Evolutionary conservation across 2,329 filamentous ascomycete genomes (phyloP), one percentile per base, ranked within the genome.

Genomic region (Claviceps sp.): DNA sequence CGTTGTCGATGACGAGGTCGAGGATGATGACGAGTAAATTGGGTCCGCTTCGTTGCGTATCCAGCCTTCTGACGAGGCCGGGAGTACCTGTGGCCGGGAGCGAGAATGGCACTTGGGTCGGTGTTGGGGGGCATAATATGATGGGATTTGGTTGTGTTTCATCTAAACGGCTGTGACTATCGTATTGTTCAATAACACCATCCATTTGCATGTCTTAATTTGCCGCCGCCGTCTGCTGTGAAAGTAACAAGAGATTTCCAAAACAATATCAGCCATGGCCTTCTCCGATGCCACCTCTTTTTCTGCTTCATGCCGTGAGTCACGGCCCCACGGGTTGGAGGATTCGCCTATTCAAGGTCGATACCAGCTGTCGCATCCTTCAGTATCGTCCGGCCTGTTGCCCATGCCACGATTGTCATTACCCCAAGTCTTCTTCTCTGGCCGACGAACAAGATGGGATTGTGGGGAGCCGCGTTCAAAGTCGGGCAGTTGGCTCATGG

Each of bases 21-120:
- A 97, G 63, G 93, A 98, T 70, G 93, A 98, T 71, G 93, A 98
- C 70, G 93, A 98, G 75, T 98, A 96, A 81, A 83, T 65, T 64
- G 55, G 55, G 45, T 46, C 44, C 41, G 48, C 52, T 52, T 52
- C n/a, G n/a, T 37, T 50, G 52, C 52, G 48, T 50, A 37, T 40
- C 38, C 43, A 36, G 22, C 22, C 50, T 50, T 20, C 26, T 9
- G 26, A 30, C 8, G 26, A 30, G 26, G 26, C 26, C 58, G 58
- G 14, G 46, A 45, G 30, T 26, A 22, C 13, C 16, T 13, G 18
- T 41, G 20, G 34, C 20, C 30, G n/a, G 46, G 26, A 46, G 47
- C 36, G 43, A 53, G 51, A 43, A 43, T 49, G 47, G 43, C 16
- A 47, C 30, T 44, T n/a, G 50, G 46, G 14, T 7, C 18, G 45